phyloP scores from a whole-genome alignment of 345 rosid species.

The Populus ilicifolia region DNA sequence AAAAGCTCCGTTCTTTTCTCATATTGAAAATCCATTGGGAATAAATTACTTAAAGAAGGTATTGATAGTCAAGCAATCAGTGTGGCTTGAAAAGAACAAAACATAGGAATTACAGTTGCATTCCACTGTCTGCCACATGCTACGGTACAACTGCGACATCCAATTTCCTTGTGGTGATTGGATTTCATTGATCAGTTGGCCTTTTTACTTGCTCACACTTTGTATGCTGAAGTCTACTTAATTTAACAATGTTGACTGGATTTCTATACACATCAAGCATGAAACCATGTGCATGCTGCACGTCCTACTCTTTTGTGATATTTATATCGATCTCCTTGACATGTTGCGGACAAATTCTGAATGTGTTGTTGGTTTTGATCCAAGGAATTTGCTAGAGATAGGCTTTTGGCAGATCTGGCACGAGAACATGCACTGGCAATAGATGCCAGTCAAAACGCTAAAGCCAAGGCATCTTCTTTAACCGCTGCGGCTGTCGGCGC shows the following conservation, averaged over 20 bases:
- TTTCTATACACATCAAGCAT: not conserved
- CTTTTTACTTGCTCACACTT: too few species aligned
- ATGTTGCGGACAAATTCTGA: not conserved
- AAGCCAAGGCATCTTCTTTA: constrained; percentile 56
- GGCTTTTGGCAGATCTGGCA: constrained; percentile 51
- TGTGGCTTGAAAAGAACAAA: too few species aligned
- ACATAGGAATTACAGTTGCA: too few species aligned
- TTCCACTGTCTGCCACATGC: too few species aligned
- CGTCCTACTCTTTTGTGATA: too few species aligned
- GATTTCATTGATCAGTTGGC: too few species aligned
- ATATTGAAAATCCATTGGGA: too few species aligned
- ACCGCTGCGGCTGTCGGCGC: constrained; percentile 93
- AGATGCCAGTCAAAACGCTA: constrained; percentile 34
- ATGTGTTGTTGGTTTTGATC: constrained; percentile 11
- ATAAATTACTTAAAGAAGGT: not conserved
- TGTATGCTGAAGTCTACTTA: not conserved
- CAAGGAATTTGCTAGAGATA: constrained; percentile 76
- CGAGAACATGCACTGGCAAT: constrained; percentile 37
- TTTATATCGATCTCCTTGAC: not conserved
- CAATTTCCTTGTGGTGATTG: too few species aligned
- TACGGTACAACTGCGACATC: too few species aligned
- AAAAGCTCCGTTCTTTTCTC: too few species aligned
- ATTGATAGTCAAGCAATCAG: too few species aligned
- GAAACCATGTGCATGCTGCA: too few species aligned
- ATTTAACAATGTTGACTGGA: not conserved